Percentiles rank a stretch among this genome's conserved stretches.
Conservation (phyloP, 2,329 filamentous ascomycete species). For the Fusarium cicatricum region DNA sequence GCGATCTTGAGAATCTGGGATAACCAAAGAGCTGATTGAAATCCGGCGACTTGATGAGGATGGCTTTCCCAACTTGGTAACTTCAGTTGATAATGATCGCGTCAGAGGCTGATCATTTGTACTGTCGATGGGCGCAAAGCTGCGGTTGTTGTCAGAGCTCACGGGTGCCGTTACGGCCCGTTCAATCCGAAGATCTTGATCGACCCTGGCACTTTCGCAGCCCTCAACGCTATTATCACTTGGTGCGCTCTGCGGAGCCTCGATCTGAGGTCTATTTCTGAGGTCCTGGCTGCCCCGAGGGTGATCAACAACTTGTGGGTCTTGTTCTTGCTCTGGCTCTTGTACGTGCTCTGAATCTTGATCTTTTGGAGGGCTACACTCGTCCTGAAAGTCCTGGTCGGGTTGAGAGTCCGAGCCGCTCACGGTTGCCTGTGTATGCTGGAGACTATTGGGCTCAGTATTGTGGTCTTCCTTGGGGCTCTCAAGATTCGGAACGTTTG, state of each 20-base stretch:
- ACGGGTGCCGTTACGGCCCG: neutral
- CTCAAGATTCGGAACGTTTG: too few relatives aligned
- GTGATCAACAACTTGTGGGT: neutral
- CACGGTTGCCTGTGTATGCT: neutral
- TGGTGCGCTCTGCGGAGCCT: neutral
- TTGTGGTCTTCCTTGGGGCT: neutral
- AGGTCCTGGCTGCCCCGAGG: neutral
- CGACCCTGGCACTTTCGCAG: neutral
- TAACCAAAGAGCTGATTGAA: constrained; percentile 9
- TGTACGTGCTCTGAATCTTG: neutral
- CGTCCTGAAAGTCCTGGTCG: neutral
- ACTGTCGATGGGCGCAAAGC: neutral
- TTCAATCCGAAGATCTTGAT: neutral
- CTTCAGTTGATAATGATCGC: neutral
- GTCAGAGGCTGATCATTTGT: neutral
- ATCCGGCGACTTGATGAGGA: constrained; percentile 5
- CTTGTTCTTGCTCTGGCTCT: neutral
- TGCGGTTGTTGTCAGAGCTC: neutral
- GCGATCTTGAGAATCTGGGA: constrained; percentile 37
- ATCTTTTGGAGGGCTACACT: constrained; percentile 3
- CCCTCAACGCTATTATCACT: neutral
- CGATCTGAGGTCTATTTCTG: neutral
- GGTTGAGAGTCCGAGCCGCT: neutral
- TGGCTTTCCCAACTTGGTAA: neutral
- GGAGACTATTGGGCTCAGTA: constrained; percentile 6